Percentiles rank a stretch among this genome's conserved stretches.
Evolutionary conservation across 2,329 filamentous ascomycete species (phyloP).

Genomic region (Epichloe festucae): DNA sequence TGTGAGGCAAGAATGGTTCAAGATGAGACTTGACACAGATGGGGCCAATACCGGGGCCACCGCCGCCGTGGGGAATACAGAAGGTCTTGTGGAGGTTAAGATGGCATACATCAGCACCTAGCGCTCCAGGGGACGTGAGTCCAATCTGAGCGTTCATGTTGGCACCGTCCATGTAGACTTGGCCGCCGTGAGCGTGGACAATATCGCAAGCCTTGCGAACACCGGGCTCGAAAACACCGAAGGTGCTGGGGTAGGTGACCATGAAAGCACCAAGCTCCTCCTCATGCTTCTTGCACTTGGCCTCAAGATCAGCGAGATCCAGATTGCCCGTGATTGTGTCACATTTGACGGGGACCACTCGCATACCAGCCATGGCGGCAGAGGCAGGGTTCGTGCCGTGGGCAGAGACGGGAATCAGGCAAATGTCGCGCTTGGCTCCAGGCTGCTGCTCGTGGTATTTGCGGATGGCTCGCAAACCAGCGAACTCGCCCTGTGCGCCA

Average conservation of each 20-base stretch:
- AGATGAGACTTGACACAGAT: conserved; percentile 85
- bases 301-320: conserved; percentile 71
- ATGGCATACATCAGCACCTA: conserved; percentile 93
- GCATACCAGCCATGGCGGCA: conserved; percentile 91
- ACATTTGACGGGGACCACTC: conserved; percentile 85
- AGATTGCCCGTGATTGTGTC: conserved; percentile 78
- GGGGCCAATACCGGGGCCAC: conserved; percentile 84
- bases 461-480: conserved; percentile 76
- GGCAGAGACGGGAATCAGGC: conserved; percentile 86
- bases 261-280: conserved; percentile 84
- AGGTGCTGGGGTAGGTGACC: conserved; percentile 94
- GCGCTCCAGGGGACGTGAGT: conserved; percentile 85
- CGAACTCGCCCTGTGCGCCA: conserved; percentile 89
- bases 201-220: conserved; percentile 76
- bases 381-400: conserved; percentile 95
- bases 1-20: conserved; percentile 46
- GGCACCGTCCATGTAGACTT: conserved; percentile 97
- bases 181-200: conserved; percentile 77
- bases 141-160: conserved; percentile 99
- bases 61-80: conserved; percentile 92
- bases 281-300: conserved; percentile 79
- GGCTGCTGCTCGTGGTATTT: conserved; percentile 63
- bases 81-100: conserved; percentile 98
- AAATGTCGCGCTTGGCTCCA: conserved; percentile 69
- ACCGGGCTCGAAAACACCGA: conserved; percentile 83